A percentile compares a stretch with the other conserved stretches of the same genome.
These are phyloP conservation scores for Trichoderma breve DNA, from an alignment of 2,329 filamentous ascomycete species.

Conservation along the genomic window DNA sequence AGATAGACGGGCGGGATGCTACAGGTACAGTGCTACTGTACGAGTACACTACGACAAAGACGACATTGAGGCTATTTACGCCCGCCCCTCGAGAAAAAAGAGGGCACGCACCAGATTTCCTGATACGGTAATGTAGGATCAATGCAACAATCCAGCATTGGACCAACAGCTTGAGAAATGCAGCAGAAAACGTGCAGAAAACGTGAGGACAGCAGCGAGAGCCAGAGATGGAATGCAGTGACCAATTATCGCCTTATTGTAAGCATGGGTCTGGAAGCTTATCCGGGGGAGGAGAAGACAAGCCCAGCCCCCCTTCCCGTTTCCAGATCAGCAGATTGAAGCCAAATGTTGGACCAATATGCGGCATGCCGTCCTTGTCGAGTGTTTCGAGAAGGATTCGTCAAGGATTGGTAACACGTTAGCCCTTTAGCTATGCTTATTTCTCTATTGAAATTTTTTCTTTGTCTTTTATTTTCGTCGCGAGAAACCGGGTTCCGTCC, in stretches of 20 bases:
- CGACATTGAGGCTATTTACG: neutral
- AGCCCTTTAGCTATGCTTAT: neutral
- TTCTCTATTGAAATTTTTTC: neutral
- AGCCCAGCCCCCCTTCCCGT: neutral
- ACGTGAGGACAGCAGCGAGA: neutral
- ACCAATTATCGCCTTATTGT: constrained; percentile 5
- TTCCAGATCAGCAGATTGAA: constrained; percentile 1
- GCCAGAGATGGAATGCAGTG: neutral
- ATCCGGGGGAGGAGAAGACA: neutral
- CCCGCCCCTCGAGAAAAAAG: neutral
- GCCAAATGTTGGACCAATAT: neutral
- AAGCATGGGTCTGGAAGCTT: neutral
- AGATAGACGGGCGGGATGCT: neutral
- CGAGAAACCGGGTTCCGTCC: neutral
- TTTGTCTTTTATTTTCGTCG: neutral
- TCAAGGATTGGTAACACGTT: neutral
- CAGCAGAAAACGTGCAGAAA: neutral
- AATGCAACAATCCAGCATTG: neutral
- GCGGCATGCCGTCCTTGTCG: neutral
- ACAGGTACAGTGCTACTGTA: neutral
- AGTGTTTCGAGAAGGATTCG: neutral
- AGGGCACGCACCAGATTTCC: constrained; percentile 8
- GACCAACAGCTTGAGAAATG: neutral
- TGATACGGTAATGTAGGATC: neutral
- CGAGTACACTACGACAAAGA: neutral